These are phyloP conservation scores for Auriscalpium microsporum DNA, from an alignment of 768 basidiomycete genomes.

Conservation along the genomic window DNA sequence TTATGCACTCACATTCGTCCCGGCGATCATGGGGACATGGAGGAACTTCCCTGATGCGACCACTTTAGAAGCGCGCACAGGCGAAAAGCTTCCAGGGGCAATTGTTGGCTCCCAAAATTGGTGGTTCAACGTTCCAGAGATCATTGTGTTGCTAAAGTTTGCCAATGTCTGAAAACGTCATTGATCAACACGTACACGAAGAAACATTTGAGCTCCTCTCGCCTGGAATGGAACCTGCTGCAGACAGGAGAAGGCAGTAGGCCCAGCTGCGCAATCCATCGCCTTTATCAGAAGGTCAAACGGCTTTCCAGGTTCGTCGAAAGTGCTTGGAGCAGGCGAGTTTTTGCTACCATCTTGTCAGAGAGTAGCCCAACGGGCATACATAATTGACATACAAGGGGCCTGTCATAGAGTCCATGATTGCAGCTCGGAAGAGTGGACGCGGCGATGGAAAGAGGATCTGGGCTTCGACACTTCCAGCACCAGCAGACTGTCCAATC, in stretches of 20 bases:
- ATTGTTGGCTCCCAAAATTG: conserved; percentile 51
- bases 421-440: conserved; percentile 39
- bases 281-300: conserved; percentile 37
- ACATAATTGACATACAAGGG: conserved; percentile 34
- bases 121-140: conserved; percentile 34
- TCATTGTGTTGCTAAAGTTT: conserved; percentile 40
- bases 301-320: conserved; percentile 43
- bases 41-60: conserved; percentile 39
- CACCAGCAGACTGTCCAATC: conserved; percentile 35
- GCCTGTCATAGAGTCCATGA: conserved; percentile 41
- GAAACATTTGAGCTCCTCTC: background rate
- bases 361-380: no score
- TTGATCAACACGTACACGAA: background rate
- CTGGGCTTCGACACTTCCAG: conserved; percentile 38
- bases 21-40: conserved; percentile 41
- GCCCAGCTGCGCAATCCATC: conserved; percentile 37
- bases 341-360: conserved; percentile 33
- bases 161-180: conserved; percentile 30
- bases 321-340: conserved; percentile 38
- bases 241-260: conserved; percentile 34
- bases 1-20: conserved; percentile 36
- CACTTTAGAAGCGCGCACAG: conserved; percentile 34
- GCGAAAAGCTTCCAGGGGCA: conserved; percentile 38
- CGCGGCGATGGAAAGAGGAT: conserved; percentile 28
- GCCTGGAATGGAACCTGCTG: conserved; percentile 38